A percentile compares a stretch with the other conserved stretches of the same genome.
Conservation (phyloP, 2,329 filamentous ascomycete genomes). For the Paraphoma sp. region DNA sequence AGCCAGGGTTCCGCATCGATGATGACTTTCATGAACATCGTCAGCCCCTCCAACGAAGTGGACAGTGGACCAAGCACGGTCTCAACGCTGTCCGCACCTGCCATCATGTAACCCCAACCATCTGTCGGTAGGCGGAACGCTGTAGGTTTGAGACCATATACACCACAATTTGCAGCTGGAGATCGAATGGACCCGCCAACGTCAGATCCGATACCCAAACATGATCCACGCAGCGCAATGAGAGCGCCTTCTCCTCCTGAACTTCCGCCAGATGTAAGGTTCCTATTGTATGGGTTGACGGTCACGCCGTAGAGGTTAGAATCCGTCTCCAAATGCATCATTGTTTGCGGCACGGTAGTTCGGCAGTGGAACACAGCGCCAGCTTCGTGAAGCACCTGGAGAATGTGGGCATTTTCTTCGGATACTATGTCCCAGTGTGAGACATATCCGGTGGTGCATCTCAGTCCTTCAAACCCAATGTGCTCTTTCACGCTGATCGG, state of each 20-base stretch:
- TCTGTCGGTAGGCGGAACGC: slow-evolving; percentile 52
- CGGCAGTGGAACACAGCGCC: slow-evolving; percentile 61
- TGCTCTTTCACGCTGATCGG: slow-evolving; percentile 63
- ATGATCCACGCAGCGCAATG: slow-evolving; percentile 59
- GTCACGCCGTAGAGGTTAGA: slow-evolving; percentile 61
- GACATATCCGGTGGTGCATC: slow-evolving; percentile 59
- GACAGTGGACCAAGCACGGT: slow-evolving; percentile 62
- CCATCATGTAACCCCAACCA: slow-evolving; percentile 53
- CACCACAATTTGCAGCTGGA: slow-evolving; percentile 40
- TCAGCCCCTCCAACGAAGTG: slow-evolving; percentile 60
- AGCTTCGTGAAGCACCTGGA: slow-evolving; percentile 57
- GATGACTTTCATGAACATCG: slow-evolving; percentile 61
- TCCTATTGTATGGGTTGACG: slow-evolving; percentile 61
- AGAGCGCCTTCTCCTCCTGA: slow-evolving; percentile 65
- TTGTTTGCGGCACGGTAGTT: slow-evolving; percentile 61
- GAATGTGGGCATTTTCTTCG: slow-evolving; percentile 56
- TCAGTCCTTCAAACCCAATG: slow-evolving; percentile 56
- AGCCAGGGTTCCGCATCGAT: slow-evolving; percentile 63
- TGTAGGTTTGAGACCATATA: slow-evolving; percentile 52
- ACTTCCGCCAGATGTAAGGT: slow-evolving; percentile 60
- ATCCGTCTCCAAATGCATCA: slow-evolving; percentile 61
- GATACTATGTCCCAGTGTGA: slow-evolving; percentile 55
- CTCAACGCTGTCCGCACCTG: slow-evolving; percentile 55
- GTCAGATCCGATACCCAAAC: slow-evolving; percentile 56
- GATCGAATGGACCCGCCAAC: slow-evolving; percentile 26